A percentile compares a stretch with the other conserved stretches of the same genome.
Evolutionary conservation across 2,329 filamentous ascomycete genomes (phyloP).

Genomic region (Trichoderma cornu-damae): DNA sequence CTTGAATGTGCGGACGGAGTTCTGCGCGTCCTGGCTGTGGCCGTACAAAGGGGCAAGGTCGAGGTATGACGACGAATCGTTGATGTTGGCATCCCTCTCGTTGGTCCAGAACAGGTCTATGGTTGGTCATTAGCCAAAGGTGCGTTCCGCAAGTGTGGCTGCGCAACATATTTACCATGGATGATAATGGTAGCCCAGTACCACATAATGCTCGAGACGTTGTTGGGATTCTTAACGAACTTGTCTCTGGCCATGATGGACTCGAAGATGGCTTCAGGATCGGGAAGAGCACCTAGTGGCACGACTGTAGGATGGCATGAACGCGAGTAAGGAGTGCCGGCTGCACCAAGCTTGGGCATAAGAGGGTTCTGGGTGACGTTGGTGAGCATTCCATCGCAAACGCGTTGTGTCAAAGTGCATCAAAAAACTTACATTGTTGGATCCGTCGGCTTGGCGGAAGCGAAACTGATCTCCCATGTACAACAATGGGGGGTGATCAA

Average conservation of each 20-base stretch:
- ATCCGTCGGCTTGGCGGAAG: conserved; percentile 66
- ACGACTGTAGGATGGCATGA: conserved; percentile 55
- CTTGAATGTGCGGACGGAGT: conserved; percentile 63
- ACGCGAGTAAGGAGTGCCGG: conserved; percentile 61
- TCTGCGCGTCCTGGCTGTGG: conserved; percentile 60
- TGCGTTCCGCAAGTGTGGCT: not conserved
- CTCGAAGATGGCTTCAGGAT: conserved; percentile 60
- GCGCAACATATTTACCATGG: conserved; percentile 46
- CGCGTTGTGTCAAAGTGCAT: not conserved
- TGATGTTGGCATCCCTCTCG: conserved; percentile 51
- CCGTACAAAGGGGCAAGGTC: conserved; percentile 69
- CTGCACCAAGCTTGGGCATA: conserved; percentile 61
- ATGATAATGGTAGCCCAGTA: conserved; percentile 71
- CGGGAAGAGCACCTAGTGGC: conserved; percentile 60
- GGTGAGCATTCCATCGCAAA: not conserved
- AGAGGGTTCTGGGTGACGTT: conserved; percentile 50
- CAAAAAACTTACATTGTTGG: conserved; percentile 51
- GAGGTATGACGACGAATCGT: conserved; percentile 66
- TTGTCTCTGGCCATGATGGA: conserved; percentile 50
- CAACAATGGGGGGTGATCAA: conserved; percentile 67
- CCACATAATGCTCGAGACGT: conserved; percentile 66
- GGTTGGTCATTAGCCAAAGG: not conserved
- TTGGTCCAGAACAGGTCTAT: conserved; percentile 67
- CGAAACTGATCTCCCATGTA: conserved; percentile 58
- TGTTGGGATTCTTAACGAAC: conserved; percentile 61